phyloP scores from a whole-genome alignment of 2,329 filamentous ascomycete genomes.

The Fonsecaea nubica region DNA sequence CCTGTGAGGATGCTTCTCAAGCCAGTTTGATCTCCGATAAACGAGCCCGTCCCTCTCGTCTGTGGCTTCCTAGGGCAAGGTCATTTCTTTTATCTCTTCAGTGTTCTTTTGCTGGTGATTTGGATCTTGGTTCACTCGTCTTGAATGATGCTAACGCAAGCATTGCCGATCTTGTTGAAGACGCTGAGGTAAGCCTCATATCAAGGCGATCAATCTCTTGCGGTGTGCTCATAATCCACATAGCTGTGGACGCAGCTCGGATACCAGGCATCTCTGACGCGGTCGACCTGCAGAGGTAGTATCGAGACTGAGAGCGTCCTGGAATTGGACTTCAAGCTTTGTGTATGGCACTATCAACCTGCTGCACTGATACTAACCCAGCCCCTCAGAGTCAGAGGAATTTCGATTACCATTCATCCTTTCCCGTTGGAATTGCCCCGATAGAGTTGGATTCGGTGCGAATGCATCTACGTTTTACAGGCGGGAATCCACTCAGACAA shows the following conservation, averaged over 20 bases:
- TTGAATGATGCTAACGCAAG: constrained; percentile 3
- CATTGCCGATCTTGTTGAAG: constrained; percentile 22
- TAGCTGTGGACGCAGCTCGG: constrained; percentile 35
- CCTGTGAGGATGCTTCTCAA: constrained; percentile 14
- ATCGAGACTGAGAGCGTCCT: background rate
- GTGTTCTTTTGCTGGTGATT: constrained; percentile 20
- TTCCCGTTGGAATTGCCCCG: constrained; percentile 11
- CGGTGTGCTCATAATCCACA: constrained; percentile 11
- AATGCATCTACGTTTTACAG: constrained; percentile 14
- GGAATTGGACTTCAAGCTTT: constrained; percentile 22
- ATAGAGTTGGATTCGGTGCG: constrained; percentile 11
- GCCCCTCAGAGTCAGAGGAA: constrained; percentile 16
- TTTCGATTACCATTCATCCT: constrained; percentile 14
- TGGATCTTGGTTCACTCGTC: constrained; percentile 15
- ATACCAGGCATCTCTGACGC: constrained; percentile 24
- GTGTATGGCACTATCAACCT: constrained; percentile 18
- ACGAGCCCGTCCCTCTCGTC: constrained; percentile 8
- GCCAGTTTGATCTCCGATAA: background rate
- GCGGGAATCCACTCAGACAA: background rate
- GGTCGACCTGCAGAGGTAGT: background rate
- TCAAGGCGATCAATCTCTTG: background rate
- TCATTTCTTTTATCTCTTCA: constrained; percentile 24
- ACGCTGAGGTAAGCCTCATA: constrained; percentile 30
- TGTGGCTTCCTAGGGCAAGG: constrained; percentile 29
- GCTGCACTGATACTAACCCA: constrained; percentile 7